These are phyloP conservation scores for Apiotrichum porosum DNA, from an alignment of 1,284 basidiomycete species.

Conservation along the genomic window DNA sequence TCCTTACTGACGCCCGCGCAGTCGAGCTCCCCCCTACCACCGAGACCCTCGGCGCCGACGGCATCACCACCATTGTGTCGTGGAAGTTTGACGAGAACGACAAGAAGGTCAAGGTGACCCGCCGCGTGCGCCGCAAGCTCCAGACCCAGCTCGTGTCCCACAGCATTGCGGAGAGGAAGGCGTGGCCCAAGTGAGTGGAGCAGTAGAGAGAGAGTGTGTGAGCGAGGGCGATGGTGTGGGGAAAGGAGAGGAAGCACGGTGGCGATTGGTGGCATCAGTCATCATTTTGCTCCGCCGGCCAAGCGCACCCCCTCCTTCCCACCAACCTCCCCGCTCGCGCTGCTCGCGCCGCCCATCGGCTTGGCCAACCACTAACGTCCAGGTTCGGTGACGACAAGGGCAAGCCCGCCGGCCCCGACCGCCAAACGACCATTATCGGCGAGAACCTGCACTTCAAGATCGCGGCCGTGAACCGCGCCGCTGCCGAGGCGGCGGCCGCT, in stretches of 20 bases:
- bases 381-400: conserved; percentile 87
- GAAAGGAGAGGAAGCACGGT: background rate
- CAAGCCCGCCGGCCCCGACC: conserved; percentile 81
- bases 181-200: conserved; percentile 67
- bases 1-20: conserved; percentile 5
- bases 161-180: conserved; percentile 85
- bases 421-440: conserved; percentile 91
- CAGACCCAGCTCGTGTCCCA: conserved; percentile 93
- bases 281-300: background rate
- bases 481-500: conserved; percentile 51
- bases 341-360: background rate
- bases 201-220: background rate
- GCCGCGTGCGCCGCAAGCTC: conserved; percentile 78
- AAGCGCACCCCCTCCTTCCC: background rate
- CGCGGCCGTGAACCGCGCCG: conserved; percentile 72
- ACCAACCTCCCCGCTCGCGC: no score
- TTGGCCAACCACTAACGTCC: conserved; percentile 7
- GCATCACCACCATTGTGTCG: conserved; percentile 78
- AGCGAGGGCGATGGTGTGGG: background rate
- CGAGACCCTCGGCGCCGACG: conserved; percentile 79
- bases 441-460: conserved; percentile 85
- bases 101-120: conserved; percentile 86
- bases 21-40: conserved; percentile 38
- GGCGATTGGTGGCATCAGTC: background rate
- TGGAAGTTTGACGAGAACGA: conserved; percentile 85